Evolutionary conservation across 169 alveolate species (phyloP).

Genomic region (Babesia bovis): DNA sequence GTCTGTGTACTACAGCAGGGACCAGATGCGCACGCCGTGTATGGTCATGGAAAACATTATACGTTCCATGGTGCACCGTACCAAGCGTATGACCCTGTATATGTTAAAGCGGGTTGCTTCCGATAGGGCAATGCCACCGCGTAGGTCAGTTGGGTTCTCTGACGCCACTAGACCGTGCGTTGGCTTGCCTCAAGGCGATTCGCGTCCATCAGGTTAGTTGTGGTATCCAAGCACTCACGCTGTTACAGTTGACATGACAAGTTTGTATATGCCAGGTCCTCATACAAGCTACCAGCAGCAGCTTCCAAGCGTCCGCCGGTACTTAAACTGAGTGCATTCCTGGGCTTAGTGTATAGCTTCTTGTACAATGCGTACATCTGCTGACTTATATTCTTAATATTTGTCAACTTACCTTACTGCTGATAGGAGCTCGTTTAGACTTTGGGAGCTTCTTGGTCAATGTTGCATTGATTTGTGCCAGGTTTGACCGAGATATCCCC

Average conservation of each 20-base stretch:
- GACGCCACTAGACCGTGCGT: neutral
- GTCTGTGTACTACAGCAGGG: neutral
- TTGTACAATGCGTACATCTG: slow-evolving; percentile 43
- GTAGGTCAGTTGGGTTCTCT: neutral
- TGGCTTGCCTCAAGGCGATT: neutral
- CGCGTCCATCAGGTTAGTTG: slow-evolving; percentile 17
- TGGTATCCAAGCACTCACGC: neutral
- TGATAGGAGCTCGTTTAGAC: slow-evolving; percentile 31
- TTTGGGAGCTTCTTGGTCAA: neutral
- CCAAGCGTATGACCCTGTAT: slow-evolving; percentile 12
- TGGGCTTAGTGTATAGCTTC: slow-evolving; percentile 18
- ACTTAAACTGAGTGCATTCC: neutral
- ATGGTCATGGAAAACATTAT: slow-evolving; percentile 16
- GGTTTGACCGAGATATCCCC: slow-evolving; percentile 45
- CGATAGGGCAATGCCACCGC: neutral
- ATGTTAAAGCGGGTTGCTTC: neutral
- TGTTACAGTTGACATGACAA: slow-evolving; percentile 12
- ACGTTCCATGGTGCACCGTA: slow-evolving; percentile 29
- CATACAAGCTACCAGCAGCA: slow-evolving; percentile 45
- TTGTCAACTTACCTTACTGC: neutral
- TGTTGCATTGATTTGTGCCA: slow-evolving; percentile 38
- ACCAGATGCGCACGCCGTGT: slow-evolving; percentile 13
- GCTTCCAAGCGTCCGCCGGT: slow-evolving; percentile 65
- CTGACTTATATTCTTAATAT: neutral
- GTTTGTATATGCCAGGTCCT: slow-evolving; percentile 28